Evolutionary conservation across 352 stramenopile species (phyloP).

Genomic region (Globisporangium paddicum): DNA sequence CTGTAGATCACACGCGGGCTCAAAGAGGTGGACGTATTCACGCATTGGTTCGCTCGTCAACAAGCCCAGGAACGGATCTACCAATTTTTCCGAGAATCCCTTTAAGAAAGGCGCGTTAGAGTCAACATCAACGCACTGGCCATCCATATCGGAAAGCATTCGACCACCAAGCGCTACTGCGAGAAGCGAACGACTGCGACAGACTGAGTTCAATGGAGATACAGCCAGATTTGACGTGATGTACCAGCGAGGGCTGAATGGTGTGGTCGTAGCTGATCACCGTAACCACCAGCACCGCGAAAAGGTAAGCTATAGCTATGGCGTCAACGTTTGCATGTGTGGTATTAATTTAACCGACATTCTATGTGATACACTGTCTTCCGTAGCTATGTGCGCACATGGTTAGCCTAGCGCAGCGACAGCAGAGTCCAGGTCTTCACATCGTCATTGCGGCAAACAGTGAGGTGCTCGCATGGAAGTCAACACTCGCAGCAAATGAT

Average conservation of each 20-base stretch:
- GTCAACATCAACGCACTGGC: not conserved
- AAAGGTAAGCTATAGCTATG: constrained; percentile 8
- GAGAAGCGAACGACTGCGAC: not conserved
- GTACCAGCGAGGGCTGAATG: constrained; percentile 26
- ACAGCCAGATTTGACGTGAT: constrained; percentile 9
- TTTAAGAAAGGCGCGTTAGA: constrained; percentile 5
- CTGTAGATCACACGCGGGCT: constrained; percentile 2
- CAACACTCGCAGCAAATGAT: constrained; percentile 19
- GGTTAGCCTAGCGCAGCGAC: constrained; percentile 20
- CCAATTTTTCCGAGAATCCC: constrained; percentile 5
- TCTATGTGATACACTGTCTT: not conserved
- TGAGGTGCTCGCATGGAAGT: constrained; percentile 39
- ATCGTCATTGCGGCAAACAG: constrained; percentile 36
- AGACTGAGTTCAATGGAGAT: not conserved
- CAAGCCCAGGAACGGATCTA: not conserved
- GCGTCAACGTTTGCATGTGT: too few relatives aligned
- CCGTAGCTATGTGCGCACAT: constrained; percentile 26
- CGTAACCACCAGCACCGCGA: constrained; percentile 11
- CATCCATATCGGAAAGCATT: not conserved
- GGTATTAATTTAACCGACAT: constrained; percentile 8
- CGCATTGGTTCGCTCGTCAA: not conserved
- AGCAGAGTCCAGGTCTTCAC: constrained; percentile 29
- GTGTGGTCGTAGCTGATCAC: constrained; percentile 12
- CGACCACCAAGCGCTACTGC: not conserved
- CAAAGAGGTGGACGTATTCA: not conserved